Base-by-base conservation (phyloP, 257 asterid genomes). In the Schizonepeta tenuifolia region DNA sequence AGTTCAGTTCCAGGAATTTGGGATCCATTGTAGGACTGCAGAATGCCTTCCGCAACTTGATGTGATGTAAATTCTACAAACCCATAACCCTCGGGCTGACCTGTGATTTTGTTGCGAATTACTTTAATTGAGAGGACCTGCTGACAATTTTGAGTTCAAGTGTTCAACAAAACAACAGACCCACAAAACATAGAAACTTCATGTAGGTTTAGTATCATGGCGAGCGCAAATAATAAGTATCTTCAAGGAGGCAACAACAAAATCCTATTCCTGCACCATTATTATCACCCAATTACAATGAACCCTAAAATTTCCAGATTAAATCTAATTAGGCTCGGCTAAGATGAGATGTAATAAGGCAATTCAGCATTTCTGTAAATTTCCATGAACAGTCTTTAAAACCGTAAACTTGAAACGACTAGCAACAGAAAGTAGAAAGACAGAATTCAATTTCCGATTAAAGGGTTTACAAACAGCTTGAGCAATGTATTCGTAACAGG, bases 1-100 rank as follows among this genome's bases (percentile, higher is more conserved):
- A 95, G 75, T 76, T 95, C 97, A 9, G 99, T 95, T 65, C 96
- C 97, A 3, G 98, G 99, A 68, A 95, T 90, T 84, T 95, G 99
- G 11, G 96, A 69, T 80, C 98, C 98, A 66, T 95, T 92, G 65
- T 82, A 93, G 28, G 96, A 76, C 77, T 91, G 98, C 69, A 93
- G 83, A 75, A 91, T 79, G 81, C 91, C 75, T 82, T 93, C 98
- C 6, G 98, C 96, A 14, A 86, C 92, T 71, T 89, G 84, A 80
- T 93, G 97, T 9, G 96, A 82, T 46, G 85, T 65, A 59, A 93
- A 91, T 83, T 93, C 98, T 62, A 93, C 97, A 73, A 93, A 93
- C 13, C 98, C 98, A 43, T 93, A 93, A 63, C 98, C 98, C 84
- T 93, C 98, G 0, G 97, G 97, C 47, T 88, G 97, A 5, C 96